Conservation (phyloP, 1,139 yeast genomes). For the Yamadazyma oceani region DNA sequence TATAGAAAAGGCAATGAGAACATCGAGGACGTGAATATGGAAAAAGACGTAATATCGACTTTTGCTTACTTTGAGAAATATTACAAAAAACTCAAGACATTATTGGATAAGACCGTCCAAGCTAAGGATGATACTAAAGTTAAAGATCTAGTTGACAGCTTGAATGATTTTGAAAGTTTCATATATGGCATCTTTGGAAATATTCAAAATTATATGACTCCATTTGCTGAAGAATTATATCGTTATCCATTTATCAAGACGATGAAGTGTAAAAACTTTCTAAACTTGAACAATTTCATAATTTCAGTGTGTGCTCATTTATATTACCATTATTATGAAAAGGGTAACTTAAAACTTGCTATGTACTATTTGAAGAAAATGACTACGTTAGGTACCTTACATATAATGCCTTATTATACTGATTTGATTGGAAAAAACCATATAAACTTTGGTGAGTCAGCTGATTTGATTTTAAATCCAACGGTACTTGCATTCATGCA, state of each 20-base stretch:
- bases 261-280: conserved; percentile 31
- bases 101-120: conserved; percentile 27
- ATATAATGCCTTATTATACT: conserved; percentile 30
- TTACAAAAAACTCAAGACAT: conserved; percentile 19
- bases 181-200: conserved; percentile 24
- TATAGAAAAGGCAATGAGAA: conserved; percentile 24
- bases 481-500: conserved; percentile 30
- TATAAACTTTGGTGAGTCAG: conserved; percentile 32
- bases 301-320: conserved; percentile 28
- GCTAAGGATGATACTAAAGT: conserved; percentile 21
- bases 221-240: conserved; percentile 24
- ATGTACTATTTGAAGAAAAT: conserved; percentile 34
- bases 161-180: conserved; percentile 31
- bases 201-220: conserved; percentile 23
- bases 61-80: conserved; percentile 27
- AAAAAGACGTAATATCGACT: conserved; percentile 20
- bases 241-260: conserved; percentile 31
- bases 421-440: conserved; percentile 29
- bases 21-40: conserved; percentile 27
- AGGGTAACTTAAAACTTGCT: conserved; percentile 21
- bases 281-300: conserved; percentile 31
- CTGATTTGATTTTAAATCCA: conserved; percentile 41
- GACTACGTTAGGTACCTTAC: conserved; percentile 22
- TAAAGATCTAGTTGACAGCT: conserved; percentile 20
- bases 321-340: conserved; percentile 29